Conservation (phyloP, 2,329 filamentous ascomycete genomes). For the Apiospora marii region DNA sequence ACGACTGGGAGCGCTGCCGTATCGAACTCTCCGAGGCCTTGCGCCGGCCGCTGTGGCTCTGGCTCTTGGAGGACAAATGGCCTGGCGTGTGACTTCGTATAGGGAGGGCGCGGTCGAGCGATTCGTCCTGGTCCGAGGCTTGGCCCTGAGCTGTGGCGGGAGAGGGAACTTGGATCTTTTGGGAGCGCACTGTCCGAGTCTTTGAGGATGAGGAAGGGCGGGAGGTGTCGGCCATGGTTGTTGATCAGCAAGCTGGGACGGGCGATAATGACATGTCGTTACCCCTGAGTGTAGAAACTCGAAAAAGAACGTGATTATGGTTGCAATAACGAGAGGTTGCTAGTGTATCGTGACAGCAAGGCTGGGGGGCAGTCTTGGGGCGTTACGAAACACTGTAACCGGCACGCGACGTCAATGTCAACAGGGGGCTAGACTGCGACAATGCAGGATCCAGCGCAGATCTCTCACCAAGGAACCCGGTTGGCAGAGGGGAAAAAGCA, state of each 20-base stretch:
- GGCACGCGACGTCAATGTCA: constrained; percentile 22
- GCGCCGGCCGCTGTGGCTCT: constrained; percentile 49
- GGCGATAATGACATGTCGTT: constrained; percentile 18
- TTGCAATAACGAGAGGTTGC: constrained; percentile 12
- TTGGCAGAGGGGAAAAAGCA: neutral
- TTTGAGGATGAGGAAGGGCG: constrained; percentile 45
- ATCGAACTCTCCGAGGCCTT: constrained; percentile 61
- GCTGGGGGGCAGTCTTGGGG: constrained; percentile 12
- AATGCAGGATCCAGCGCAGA: constrained; percentile 7
- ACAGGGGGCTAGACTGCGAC: constrained; percentile 8
- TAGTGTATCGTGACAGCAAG: constrained; percentile 13
- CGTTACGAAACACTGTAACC: constrained; percentile 16
- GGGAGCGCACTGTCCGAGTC: constrained; percentile 58
- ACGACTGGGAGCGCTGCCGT: constrained; percentile 62
- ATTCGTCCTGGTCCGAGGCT: constrained; percentile 44
- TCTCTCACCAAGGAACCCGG: constrained; percentile 3
- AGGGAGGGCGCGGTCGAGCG: constrained; percentile 45
- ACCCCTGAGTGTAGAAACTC: constrained; percentile 15
- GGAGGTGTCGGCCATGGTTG: constrained; percentile 42
- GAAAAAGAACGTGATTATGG: constrained; percentile 16
- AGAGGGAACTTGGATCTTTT: constrained; percentile 56
- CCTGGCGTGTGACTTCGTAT: constrained; percentile 69
- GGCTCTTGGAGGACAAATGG: constrained; percentile 66
- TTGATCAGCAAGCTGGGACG: constrained; percentile 8
- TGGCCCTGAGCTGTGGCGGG: constrained; percentile 42